A percentile compares a stretch with the other conserved stretches of the same genome.
phyloP scores from a whole-genome alignment of 495 filamentous ascomycete genomes.

The Penicillium longicatenatum region DNA sequence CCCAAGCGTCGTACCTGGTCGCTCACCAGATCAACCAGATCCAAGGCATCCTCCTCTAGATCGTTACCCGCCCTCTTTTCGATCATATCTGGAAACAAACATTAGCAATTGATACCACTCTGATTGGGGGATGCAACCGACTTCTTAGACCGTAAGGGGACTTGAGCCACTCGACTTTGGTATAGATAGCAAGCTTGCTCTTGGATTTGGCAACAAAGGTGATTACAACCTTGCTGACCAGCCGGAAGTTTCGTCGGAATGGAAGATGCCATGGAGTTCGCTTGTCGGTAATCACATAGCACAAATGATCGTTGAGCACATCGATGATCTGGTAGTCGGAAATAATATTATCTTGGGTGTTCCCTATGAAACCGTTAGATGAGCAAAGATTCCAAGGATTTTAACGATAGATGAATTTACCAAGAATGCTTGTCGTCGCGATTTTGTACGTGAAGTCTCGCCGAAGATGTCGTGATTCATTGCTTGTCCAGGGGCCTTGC shows the following conservation, averaged over 20 bases:
- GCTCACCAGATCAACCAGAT: slow-evolving; percentile 80
- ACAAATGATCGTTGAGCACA: slow-evolving; percentile 89
- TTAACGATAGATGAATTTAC: slow-evolving; percentile 37
- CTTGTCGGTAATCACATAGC: slow-evolving; percentile 88
- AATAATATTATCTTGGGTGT: slow-evolving; percentile 56
- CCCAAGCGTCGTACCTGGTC: slow-evolving; percentile 84
- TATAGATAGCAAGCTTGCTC: slow-evolving; percentile 88
- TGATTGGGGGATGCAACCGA: slow-evolving; percentile 25
- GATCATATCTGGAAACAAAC: slow-evolving; percentile 55
- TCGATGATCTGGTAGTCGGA: slow-evolving; percentile 89
- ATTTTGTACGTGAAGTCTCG: slow-evolving; percentile 82
- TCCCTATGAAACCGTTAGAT: slow-evolving; percentile 33
- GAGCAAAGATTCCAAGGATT: not conserved
- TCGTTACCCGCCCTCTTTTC: slow-evolving; percentile 80
- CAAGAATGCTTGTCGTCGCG: slow-evolving; percentile 63
- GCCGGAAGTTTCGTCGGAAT: slow-evolving; percentile 71
- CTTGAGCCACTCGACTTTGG: slow-evolving; percentile 81
- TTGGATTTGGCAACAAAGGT: slow-evolving; percentile 89
- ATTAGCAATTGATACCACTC: slow-evolving; percentile 8
- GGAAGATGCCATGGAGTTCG: slow-evolving; percentile 93
- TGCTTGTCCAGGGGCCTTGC: slow-evolving; percentile 82
- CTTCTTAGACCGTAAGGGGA: slow-evolving; percentile 64
- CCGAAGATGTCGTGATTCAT: slow-evolving; percentile 67
- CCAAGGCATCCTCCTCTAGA: slow-evolving; percentile 77
- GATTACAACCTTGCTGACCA: slow-evolving; percentile 90